These are phyloP conservation scores for Cytospora leucostoma DNA, from an alignment of 2,329 filamentous ascomycete genomes.

Conservation along the genomic window DNA sequence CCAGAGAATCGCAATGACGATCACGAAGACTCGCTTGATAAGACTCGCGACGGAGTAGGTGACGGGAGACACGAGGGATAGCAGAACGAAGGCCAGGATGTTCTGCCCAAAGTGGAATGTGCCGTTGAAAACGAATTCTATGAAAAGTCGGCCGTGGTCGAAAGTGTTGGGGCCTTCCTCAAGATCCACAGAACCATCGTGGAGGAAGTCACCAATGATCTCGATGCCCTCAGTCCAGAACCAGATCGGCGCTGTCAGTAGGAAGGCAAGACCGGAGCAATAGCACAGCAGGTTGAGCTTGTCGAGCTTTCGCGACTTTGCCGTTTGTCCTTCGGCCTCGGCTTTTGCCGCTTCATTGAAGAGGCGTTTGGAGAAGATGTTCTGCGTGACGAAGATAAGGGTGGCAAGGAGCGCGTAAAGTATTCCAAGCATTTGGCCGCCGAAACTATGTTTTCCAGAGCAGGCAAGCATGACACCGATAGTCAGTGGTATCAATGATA, in stretches of 20 bases:
- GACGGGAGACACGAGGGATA: constrained; percentile 92
- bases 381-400: constrained; percentile 94
- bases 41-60: constrained; percentile 95
- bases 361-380: constrained; percentile 96
- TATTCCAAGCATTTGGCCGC: constrained; percentile 87
- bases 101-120: constrained; percentile 96
- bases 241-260: constrained; percentile 90
- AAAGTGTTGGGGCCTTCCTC: constrained; percentile 64
- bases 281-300: constrained; percentile 97
- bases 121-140: constrained; percentile 98
- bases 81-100: constrained; percentile 87
- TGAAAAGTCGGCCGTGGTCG: constrained; percentile 68
- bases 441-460: constrained; percentile 75
- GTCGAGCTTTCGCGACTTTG: constrained; percentile 77
- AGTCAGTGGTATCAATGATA: constrained; percentile 88
- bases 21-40: constrained; percentile 97
- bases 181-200: constrained; percentile 74
- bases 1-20: constrained; percentile 93
- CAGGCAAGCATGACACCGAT: constrained; percentile 95
- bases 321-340: constrained; percentile 69
- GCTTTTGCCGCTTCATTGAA: constrained; percentile 92
- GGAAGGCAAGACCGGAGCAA: constrained; percentile 89
- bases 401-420: constrained; percentile 86
- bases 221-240: constrained; percentile 84
- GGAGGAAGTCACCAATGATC: constrained; percentile 75